Percentiles rank a stretch among this genome's conserved stretches.
Conservation (phyloP, 257 asterid species). For the Penstemon barbatus region DNA sequence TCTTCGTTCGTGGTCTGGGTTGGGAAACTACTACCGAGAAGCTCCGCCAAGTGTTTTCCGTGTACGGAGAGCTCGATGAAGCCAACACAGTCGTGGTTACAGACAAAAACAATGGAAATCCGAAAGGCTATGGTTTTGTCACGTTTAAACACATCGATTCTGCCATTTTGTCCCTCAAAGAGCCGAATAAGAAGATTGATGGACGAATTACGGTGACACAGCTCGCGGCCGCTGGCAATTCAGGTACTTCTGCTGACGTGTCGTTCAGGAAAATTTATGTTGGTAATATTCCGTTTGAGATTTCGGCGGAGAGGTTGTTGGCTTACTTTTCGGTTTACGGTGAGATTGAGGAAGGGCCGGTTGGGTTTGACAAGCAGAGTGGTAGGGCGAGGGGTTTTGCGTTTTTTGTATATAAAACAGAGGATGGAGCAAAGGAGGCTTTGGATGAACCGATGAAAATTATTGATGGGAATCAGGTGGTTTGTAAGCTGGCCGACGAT, state of each 20-base stretch:
- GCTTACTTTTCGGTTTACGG: constrained; percentile 69
- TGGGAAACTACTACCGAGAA: constrained; percentile 95
- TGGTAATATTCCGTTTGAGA: constrained; percentile 93
- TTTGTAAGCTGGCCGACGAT: constrained; percentile 91
- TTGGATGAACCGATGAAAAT: constrained; percentile 71
- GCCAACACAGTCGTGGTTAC: constrained; percentile 81
- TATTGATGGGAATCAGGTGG: constrained; percentile 83
- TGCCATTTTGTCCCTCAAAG: constrained; percentile 71
- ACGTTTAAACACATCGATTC: constrained; percentile 85
- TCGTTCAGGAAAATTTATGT: constrained; percentile 86
- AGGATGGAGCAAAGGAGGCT: constrained; percentile 84
- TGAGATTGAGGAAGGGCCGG: constrained; percentile 96
- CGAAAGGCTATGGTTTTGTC: constrained; percentile 89
- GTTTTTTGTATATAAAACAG: constrained; percentile 87
- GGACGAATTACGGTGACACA: constrained; percentile 95
- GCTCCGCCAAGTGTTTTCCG: constrained; percentile 67
- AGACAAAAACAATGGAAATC: constrained; percentile 72
- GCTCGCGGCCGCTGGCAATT: constrained; percentile 81
- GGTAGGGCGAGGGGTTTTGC: constrained; percentile 95
- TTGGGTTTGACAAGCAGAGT: constrained; percentile 95
- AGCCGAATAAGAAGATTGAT: constrained; percentile 86
- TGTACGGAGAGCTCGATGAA: constrained; percentile 79
- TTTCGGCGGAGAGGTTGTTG: constrained; percentile 74
- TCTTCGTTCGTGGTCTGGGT: constrained; percentile 91
- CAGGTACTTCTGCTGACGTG: constrained; percentile 64